These are phyloP conservation scores for Ustilago shanxiensis DNA, from an alignment of 1,284 basidiomycete genomes.

Conservation along the genomic window DNA sequence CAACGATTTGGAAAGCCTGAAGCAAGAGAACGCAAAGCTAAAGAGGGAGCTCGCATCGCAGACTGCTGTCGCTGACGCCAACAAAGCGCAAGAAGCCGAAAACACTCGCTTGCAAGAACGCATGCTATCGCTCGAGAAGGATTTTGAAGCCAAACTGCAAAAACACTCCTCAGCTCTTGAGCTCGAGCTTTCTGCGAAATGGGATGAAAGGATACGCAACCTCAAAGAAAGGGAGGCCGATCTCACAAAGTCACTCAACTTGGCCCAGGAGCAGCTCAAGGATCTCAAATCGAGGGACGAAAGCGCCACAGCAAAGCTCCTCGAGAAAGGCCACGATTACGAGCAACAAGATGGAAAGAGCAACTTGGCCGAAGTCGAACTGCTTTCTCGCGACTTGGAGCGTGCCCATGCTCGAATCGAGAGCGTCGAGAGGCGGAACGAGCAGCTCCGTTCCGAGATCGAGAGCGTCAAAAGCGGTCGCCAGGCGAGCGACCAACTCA, in stretches of 20 bases:
- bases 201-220: conserved; percentile 93
- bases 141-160: conserved; percentile 91
- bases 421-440: conserved; percentile 90
- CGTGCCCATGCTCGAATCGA: conserved; percentile 91
- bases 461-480: conserved; percentile 73
- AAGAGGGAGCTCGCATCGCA: conserved; percentile 19
- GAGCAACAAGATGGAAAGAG: conserved; percentile 9
- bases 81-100: conserved; percentile 81
- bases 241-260: conserved; percentile 84
- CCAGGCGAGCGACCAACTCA: conserved; percentile 74
- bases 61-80: conserved; percentile 24
- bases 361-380: conserved; percentile 41
- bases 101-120: conserved; percentile 82
- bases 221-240: conserved; percentile 95
- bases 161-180: conserved; percentile 90
- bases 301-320: conserved; percentile 86
- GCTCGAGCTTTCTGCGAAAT: conserved; percentile 93
- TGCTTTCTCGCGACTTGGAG: conserved; percentile 87
- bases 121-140: conserved; percentile 25
- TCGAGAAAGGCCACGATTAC: conserved; percentile 80
- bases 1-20: conserved; percentile 48
- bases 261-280: conserved; percentile 86
- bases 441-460: conserved; percentile 90
- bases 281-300: conserved; percentile 92
- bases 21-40: conserved; percentile 39